Percentiles rank a stretch among this genome's conserved stretches.
These are phyloP conservation scores for Nemania sp. DNA, from an alignment of 2,329 filamentous ascomycete species.

Conservation along the genomic window DNA sequence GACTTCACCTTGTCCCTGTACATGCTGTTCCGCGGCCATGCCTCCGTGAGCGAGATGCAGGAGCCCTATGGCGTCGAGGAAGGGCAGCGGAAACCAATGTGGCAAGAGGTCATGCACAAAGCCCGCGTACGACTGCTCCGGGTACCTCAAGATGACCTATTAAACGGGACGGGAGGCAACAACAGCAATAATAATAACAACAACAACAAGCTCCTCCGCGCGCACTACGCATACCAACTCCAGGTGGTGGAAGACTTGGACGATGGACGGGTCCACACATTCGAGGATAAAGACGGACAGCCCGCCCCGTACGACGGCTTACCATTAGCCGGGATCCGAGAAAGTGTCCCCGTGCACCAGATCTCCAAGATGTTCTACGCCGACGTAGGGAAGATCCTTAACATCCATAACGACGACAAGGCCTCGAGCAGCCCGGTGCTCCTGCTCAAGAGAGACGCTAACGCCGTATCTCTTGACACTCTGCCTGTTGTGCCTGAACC, in stretches of 20 bases:
- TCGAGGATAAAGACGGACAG: constrained; percentile 38
- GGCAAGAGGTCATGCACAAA: constrained; percentile 98
- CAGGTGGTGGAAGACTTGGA: constrained; percentile 81
- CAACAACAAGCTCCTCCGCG: too few relatives aligned
- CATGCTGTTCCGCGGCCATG: constrained; percentile 89
- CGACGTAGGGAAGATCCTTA: constrained; percentile 85
- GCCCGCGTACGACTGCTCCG: constrained; percentile 80
- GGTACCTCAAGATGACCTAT: constrained; percentile 52
- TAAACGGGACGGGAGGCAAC: constrained; percentile 11
- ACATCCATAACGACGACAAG: constrained; percentile 65
- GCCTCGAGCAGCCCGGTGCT: constrained; percentile 75
- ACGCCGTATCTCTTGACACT: constrained; percentile 54
- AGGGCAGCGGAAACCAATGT: constrained; percentile 70
- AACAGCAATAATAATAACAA: too few relatives aligned
- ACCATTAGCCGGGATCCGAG: constrained; percentile 52
- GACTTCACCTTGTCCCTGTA: constrained; percentile 87
- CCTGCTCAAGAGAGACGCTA: constrained; percentile 71
- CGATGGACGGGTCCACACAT: constrained; percentile 58
- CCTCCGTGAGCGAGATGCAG: constrained; percentile 53
- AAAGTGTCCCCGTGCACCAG: constrained; percentile 58
- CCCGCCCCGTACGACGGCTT: constrained; percentile 48
- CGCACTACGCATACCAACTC: constrained; percentile 73
- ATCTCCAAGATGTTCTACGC: constrained; percentile 93
- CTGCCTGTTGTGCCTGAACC: constrained; percentile 50
- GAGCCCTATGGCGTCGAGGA: constrained; percentile 51